Base-by-base conservation (phyloP, 1,139 yeast species). In the Magnusiomyces ingens region DNA sequence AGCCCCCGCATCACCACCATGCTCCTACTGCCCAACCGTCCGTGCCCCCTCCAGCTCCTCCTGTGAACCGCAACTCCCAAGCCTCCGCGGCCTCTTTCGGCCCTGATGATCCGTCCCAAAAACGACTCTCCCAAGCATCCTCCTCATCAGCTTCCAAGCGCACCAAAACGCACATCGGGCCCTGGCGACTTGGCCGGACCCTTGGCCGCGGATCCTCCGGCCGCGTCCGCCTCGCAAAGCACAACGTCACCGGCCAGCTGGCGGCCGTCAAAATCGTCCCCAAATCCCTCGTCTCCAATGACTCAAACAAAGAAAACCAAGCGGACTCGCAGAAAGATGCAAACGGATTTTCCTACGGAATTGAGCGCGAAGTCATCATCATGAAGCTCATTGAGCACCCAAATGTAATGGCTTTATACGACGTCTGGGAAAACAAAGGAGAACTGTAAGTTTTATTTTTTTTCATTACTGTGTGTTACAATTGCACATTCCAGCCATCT, bases 251-350 rank as follows among this genome's bases (percentile, higher is more conserved):
- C 1, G 94, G 95, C 52, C 85, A 89, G 70, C 78, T 89, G 55
- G 99, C 99, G 0, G 99, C 99, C 0, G 96, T 94, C 54, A 93
- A 93, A 69, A 90, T 94, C 59, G 96, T 93, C 13, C 96, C 99
- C 43, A 93, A 93, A 66, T 79, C 90, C 48, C 75, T 82, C 59
- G 50, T 49, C 15, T 78, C 87, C 57, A 18, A 17, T 19, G 13
- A 18, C 22, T 17, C 17, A 17, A 40, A 40, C 18, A 21, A 59
- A 52, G 59, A 29, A 57, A 44, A 35, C 3, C 38, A 38, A 15
- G 37, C 35, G 17, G 36, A 13, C 57, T 26, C 32, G 8, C 32
- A 26, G 8, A 26, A 8, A 26, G 32, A 26, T 26, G 32, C 32
- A 26, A 26, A 32, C 43, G 56, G 21, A 36, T 55, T 55, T 55